These are phyloP conservation scores for Rosa rugosa DNA, from an alignment of 306 rosid genomes.

Conservation along the genomic window DNA sequence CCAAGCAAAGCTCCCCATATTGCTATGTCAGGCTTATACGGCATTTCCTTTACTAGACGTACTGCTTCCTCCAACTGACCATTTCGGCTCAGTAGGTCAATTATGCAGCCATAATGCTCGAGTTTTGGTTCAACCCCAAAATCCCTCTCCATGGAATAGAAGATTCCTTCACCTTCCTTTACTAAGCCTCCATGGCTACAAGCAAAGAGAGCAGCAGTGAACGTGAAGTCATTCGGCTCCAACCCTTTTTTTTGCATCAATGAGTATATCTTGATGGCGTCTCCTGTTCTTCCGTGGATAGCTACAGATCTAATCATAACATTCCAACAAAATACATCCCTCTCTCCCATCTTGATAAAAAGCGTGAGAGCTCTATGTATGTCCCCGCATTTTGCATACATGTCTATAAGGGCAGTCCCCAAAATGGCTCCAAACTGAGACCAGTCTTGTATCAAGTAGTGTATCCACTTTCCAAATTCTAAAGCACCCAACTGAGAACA, in stretches of 20 bases:
- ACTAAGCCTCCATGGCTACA: slow-evolving; percentile 34
- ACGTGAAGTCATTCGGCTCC: slow-evolving; percentile 29
- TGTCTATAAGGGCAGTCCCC: slow-evolving; percentile 29
- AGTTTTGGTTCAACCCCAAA: slow-evolving; percentile 16
- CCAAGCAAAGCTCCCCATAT: slow-evolving; percentile 35
- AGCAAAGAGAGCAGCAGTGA: slow-evolving; percentile 28
- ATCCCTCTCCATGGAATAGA: slow-evolving; percentile 20
- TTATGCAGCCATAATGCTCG: slow-evolving; percentile 29
- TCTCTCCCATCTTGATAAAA: slow-evolving; percentile 27
- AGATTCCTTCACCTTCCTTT: slow-evolving; percentile 29
- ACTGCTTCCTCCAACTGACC: slow-evolving; percentile 32
- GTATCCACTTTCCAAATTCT: slow-evolving; percentile 26
- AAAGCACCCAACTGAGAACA: slow-evolving; percentile 29
- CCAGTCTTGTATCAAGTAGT: slow-evolving; percentile 25
- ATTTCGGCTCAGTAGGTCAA: slow-evolving; percentile 31
- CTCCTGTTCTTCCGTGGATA: slow-evolving; percentile 26
- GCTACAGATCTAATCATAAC: slow-evolving; percentile 29
- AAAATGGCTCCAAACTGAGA: slow-evolving; percentile 29
- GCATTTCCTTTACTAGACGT: slow-evolving; percentile 11
- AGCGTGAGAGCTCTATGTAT: slow-evolving; percentile 21
- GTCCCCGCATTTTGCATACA: slow-evolving; percentile 38
- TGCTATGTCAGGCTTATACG: slow-evolving; percentile 27
- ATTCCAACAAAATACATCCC: slow-evolving; percentile 35
- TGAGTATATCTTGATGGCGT: slow-evolving; percentile 28
- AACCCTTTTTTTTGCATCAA: slow-evolving; percentile 25